phyloP scores from a whole-genome alignment of 768 basidiomycete genomes.

The Termitomyces sp. region DNA sequence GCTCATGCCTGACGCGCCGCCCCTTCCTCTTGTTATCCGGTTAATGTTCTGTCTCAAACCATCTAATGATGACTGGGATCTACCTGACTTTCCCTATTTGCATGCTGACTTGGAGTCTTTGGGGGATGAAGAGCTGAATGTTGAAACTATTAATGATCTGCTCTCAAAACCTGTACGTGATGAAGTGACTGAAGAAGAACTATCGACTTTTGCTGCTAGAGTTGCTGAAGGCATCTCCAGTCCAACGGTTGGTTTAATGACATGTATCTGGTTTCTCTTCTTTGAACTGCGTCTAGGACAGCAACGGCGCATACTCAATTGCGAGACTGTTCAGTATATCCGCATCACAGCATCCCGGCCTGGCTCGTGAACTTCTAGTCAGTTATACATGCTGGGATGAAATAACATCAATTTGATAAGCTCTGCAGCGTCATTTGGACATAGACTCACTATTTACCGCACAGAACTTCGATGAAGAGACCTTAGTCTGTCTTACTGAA shows the following conservation, averaged over 20 bases:
- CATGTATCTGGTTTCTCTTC: background rate
- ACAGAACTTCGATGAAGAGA: conserved; percentile 47
- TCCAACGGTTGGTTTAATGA: conserved; percentile 39
- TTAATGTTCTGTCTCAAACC: conserved; percentile 81
- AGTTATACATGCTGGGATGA: conserved; percentile 10
- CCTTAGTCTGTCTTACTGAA: conserved; percentile 52
- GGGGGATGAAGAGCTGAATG: conserved; percentile 43
- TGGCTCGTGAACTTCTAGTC: conserved; percentile 44
- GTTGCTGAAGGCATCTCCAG: conserved; percentile 47
- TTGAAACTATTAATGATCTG: conserved; percentile 51
- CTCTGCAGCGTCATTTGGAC: conserved; percentile 52
- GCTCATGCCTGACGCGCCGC: conserved; percentile 57
- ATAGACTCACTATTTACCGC: conserved; percentile 49
- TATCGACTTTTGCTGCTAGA: conserved; percentile 51
- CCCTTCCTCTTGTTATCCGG: conserved; percentile 59
- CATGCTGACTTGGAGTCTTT: conserved; percentile 55
- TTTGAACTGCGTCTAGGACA: conserved; percentile 29
- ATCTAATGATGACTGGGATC: conserved; percentile 74
- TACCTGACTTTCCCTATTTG: conserved; percentile 66
- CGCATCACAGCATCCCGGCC: conserved; percentile 61
- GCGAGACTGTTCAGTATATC: conserved; percentile 59
- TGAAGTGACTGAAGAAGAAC: conserved; percentile 41
- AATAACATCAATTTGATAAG: background rate
- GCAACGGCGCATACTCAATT: conserved; percentile 53
- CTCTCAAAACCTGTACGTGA: conserved; percentile 58